Evolutionary conservation across 306 rosid genomes (phyloP).

Genomic region (Bauhinia variegata): DNA sequence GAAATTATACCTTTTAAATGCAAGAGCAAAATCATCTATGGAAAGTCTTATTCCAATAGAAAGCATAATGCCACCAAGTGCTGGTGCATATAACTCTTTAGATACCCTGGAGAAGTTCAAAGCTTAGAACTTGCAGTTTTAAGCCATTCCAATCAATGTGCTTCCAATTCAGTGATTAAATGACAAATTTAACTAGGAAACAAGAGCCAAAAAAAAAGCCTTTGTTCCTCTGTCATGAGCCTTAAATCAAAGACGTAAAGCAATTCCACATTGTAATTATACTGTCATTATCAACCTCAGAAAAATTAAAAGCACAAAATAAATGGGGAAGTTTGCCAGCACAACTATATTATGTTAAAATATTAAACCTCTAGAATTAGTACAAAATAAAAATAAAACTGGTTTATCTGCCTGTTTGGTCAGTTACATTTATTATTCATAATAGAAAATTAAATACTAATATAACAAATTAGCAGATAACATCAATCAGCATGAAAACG

Average conservation of each 20-base stretch:
- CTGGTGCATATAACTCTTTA: conserved; percentile 91
- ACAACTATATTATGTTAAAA: too few relatives aligned
- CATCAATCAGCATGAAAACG: background rate
- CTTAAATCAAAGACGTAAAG: too few relatives aligned
- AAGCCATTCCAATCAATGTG: conserved; percentile 1
- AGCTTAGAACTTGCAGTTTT: conserved; percentile 34
- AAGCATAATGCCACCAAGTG: conserved; percentile 99
- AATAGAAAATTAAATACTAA: background rate
- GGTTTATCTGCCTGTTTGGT: too few relatives aligned
- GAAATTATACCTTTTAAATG: conserved; percentile 68
- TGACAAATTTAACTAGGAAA: conserved; percentile 13
- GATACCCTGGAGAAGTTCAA: conserved; percentile 77
- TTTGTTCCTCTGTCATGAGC: too few relatives aligned
- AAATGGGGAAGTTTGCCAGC: too few relatives aligned
- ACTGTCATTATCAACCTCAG: too few relatives aligned
- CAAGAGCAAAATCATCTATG: conserved; percentile 85
- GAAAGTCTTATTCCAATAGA: conserved; percentile 94
- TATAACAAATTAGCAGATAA: too few relatives aligned
- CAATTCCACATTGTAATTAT: too few relatives aligned
- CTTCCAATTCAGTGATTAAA: conserved; percentile 8
- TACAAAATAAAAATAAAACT: too few relatives aligned
- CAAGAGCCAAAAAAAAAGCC: conserved; percentile 2
- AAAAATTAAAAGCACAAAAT: too few relatives aligned
- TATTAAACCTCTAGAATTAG: too few relatives aligned
- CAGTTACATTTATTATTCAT: background rate